Percentiles rank a stretch among this genome's conserved stretches.
Conservation (phyloP, 2,329 filamentous ascomycete genomes). For the Ophiocordyceps camponoti-saundersi region DNA sequence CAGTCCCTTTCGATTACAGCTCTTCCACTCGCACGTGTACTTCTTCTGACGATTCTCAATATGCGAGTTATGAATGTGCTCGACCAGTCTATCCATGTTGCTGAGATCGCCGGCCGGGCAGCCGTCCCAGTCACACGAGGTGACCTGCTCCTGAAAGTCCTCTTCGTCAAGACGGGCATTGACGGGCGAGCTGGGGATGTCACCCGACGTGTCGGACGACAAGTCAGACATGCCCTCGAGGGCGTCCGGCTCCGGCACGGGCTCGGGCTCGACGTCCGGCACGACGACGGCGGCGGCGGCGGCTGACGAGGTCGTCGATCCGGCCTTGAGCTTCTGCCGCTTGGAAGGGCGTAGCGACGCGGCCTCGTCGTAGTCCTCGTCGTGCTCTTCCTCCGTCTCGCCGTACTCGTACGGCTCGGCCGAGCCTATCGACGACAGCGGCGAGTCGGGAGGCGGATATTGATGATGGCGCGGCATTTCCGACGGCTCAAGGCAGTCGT, state of each 20-base stretch:
- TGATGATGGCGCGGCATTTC: slow-evolving; percentile 2
- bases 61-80: slow-evolving; percentile 82
- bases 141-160: slow-evolving; percentile 62
- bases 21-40: slow-evolving; percentile 95
- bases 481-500: background rate
- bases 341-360: slow-evolving; percentile 25
- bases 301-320: slow-evolving; percentile 27
- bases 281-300: slow-evolving; percentile 19
- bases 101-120: slow-evolving; percentile 54
- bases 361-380: slow-evolving; percentile 21
- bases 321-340: slow-evolving; percentile 26
- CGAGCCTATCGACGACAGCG: slow-evolving; percentile 28
- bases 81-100: slow-evolving; percentile 68
- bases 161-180: slow-evolving; percentile 56
- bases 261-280: slow-evolving; percentile 24
- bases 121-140: slow-evolving; percentile 61
- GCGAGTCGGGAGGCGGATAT: slow-evolving; percentile 25
- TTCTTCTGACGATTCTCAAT: slow-evolving; percentile 89
- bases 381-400: slow-evolving; percentile 3
- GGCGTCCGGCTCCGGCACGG: slow-evolving; percentile 30
- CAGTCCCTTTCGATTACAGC: slow-evolving; percentile 74
- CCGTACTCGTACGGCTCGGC: slow-evolving; percentile 30
- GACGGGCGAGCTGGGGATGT: slow-evolving; percentile 55
- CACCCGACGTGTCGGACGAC: slow-evolving; percentile 80
- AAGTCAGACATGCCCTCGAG: slow-evolving; percentile 51